Conservation (phyloP, 2,329 filamentous ascomycete species). For the Aureobasidium pullulans region DNA sequence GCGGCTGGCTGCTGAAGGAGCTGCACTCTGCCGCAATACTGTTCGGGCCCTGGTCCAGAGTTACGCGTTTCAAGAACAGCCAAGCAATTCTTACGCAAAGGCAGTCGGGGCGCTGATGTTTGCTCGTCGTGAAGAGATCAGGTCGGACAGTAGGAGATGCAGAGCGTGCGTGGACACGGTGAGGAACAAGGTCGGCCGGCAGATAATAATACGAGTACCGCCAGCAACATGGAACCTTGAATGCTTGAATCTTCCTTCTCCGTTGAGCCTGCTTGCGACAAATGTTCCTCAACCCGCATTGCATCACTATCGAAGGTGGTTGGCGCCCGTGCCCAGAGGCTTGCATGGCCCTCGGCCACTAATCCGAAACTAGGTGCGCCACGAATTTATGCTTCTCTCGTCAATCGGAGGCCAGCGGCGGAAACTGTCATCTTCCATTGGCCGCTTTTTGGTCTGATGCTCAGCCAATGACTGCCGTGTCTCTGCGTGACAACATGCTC, state of each 20-base stretch:
- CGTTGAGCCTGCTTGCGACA: not conserved
- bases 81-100: not conserved
- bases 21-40: slow-evolving; percentile 2
- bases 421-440: not conserved
- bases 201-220: not conserved
- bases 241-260: not conserved
- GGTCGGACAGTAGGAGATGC: not conserved
- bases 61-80: not conserved
- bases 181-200: not conserved
- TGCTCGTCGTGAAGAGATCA: not conserved
- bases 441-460: not conserved
- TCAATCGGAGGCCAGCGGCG: not conserved
- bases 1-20: not conserved
- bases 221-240: not conserved
- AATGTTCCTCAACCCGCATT: not conserved
- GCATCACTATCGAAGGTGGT: not conserved
- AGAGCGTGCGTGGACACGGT: not conserved
- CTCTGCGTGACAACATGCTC: not conserved
- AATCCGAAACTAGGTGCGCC: not conserved
- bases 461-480: not conserved
- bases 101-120: no score
- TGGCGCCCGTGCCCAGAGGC: not conserved
- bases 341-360: not conserved
- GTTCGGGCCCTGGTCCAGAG: not conserved
- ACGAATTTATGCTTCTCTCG: not conserved